Percentiles rank a stretch among this genome's conserved stretches.
phyloP scores from a whole-genome alignment of 2,329 filamentous ascomycete genomes.

The Cadophora gregata region DNA sequence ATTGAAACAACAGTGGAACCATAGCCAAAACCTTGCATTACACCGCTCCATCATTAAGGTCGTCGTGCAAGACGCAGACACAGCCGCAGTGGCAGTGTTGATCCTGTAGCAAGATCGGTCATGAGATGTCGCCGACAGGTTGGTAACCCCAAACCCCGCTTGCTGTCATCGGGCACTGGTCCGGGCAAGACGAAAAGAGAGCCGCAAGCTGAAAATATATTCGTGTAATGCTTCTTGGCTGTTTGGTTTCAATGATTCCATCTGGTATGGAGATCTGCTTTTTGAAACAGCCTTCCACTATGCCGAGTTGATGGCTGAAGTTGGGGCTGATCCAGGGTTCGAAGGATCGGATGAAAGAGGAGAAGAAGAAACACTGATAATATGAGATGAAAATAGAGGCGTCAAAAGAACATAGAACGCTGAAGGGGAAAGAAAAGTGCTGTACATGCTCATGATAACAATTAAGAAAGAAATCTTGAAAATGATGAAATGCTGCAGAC shows the following conservation, averaged over 20 bases:
- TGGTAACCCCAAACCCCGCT: not conserved
- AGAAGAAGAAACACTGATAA: not conserved
- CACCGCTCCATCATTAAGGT: not conserved
- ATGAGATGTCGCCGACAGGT: not conserved
- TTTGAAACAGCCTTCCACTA: not conserved
- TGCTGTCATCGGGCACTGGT: not conserved
- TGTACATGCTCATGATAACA: not conserved
- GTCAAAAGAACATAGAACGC: not conserved
- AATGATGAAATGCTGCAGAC: slow-evolving; percentile 2
- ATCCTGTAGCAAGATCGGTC: slow-evolving; percentile 9
- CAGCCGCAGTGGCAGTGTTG: slow-evolving; percentile 13
- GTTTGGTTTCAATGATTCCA: slow-evolving; percentile 1
- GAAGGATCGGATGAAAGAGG: not conserved
- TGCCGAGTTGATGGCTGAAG: slow-evolving; percentile 4
- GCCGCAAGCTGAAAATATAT: not conserved
- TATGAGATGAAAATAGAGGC: not conserved
- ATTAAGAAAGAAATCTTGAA: too few species aligned
- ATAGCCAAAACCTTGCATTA: not conserved
- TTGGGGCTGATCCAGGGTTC: not conserved
- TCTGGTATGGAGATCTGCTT: not conserved
- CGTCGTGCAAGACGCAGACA: not conserved
- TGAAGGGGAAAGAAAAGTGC: not conserved
- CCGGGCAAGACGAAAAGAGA: too few species aligned
- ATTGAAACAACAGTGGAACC: slow-evolving; percentile 13
- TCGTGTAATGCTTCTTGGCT: slow-evolving; percentile 6